Evolutionary conservation across 805 yeast species (phyloP).

Genomic region (Hanseniaspora meyeri): DNA sequence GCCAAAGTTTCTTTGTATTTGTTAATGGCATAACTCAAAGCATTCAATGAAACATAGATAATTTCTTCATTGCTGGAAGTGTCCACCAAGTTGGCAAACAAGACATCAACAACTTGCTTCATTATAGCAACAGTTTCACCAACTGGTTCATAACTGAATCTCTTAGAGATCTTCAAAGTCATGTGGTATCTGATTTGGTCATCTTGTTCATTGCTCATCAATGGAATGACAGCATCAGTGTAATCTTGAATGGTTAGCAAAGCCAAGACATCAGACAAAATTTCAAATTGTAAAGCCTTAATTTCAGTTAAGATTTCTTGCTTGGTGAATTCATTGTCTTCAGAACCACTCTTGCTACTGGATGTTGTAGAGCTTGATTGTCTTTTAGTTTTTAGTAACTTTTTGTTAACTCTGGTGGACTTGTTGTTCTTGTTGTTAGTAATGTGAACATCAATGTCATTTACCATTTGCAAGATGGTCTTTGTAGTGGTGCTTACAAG

Average conservation of each 20-base stretch:
- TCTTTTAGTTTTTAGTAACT: slow-evolving; percentile 8
- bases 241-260: slow-evolving; percentile 67
- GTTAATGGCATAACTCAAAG: slow-evolving; percentile 48
- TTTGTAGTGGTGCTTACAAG: slow-evolving; percentile 23
- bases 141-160: slow-evolving; percentile 55
- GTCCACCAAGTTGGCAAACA: slow-evolving; percentile 31
- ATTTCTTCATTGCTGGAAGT: slow-evolving; percentile 32
- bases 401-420: slow-evolving; percentile 8
- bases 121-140: slow-evolving; percentile 41
- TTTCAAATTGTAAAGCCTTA: slow-evolving; percentile 36
- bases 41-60: slow-evolving; percentile 58
- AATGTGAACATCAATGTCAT: slow-evolving; percentile 14
- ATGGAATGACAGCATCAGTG: slow-evolving; percentile 44
- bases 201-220: slow-evolving; percentile 26
- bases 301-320: slow-evolving; percentile 22
- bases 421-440: not conserved
- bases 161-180: slow-evolving; percentile 48
- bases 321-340: slow-evolving; percentile 13
- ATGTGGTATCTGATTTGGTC: slow-evolving; percentile 46
- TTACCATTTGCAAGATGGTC: slow-evolving; percentile 20
- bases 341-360: slow-evolving; percentile 18
- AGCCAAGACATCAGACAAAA: slow-evolving; percentile 52
- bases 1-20: slow-evolving; percentile 48
- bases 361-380: slow-evolving; percentile 18
- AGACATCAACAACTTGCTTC: slow-evolving; percentile 36